Evolutionary conservation across 768 basidiomycete genomes (phyloP).

Genomic region (Austroboletus festivus): DNA sequence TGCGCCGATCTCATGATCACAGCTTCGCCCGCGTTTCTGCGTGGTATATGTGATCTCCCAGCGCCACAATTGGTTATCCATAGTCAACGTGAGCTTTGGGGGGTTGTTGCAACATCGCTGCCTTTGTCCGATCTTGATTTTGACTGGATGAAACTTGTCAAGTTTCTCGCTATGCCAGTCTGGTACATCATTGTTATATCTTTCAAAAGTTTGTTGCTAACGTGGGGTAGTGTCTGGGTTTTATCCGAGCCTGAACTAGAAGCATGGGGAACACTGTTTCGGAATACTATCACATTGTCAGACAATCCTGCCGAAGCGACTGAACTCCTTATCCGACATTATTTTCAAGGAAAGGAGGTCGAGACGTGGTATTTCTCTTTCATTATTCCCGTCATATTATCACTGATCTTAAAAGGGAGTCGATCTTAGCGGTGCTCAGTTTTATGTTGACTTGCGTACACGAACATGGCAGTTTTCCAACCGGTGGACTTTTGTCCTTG

Average conservation of each 20-base stretch:
- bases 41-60: slow-evolving; percentile 29
- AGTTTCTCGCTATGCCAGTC: slow-evolving; percentile 47
- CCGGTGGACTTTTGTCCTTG: slow-evolving; percentile 24
- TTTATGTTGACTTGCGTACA: slow-evolving; percentile 12
- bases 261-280: slow-evolving; percentile 42
- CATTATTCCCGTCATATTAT: not conserved
- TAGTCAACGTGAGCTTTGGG: slow-evolving; percentile 45
- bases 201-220: slow-evolving; percentile 2
- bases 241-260: slow-evolving; percentile 41
- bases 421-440: slow-evolving; percentile 15
- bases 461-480: slow-evolving; percentile 8
- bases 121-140: slow-evolving; percentile 21
- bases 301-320: slow-evolving; percentile 9
- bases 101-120: slow-evolving; percentile 37
- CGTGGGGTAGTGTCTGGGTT: slow-evolving; percentile 40
- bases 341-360: slow-evolving; percentile 12
- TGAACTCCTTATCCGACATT: slow-evolving; percentile 11
- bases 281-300: slow-evolving; percentile 25
- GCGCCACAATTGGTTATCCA: slow-evolving; percentile 22
- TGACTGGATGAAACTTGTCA: slow-evolving; percentile 41
- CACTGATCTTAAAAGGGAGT: slow-evolving; percentile 23
- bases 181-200: slow-evolving; percentile 33
- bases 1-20: slow-evolving; percentile 46
- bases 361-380: slow-evolving; percentile 22
- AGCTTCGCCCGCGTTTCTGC: slow-evolving; percentile 40